Percentiles rank a stretch among this genome's conserved stretches.
Evolutionary conservation across 495 filamentous ascomycete genomes (phyloP).

Genomic region (Penicillium cinerascens): DNA sequence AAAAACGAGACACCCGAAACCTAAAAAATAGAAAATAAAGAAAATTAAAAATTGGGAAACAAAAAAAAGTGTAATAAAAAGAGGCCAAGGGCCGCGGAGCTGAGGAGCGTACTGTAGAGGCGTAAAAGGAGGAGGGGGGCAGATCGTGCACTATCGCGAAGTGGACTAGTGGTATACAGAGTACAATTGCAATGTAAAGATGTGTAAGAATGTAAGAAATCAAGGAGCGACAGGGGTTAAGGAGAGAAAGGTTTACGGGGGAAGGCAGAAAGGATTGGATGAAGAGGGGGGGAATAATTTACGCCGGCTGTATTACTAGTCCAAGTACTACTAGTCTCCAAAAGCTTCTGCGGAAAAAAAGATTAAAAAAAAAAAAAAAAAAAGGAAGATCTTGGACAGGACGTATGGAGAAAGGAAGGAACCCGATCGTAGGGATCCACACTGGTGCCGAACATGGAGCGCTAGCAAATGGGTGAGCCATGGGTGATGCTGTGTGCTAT

Average conservation of each 20-base stretch:
- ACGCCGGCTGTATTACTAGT: constrained; percentile 1
- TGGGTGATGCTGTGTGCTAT: not conserved
- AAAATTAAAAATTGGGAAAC: constrained; percentile 7
- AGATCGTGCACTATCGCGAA: constrained; percentile 14
- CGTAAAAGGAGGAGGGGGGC: constrained; percentile 6
- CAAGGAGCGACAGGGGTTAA: constrained; percentile 7
- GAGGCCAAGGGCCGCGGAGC: constrained; percentile 6
- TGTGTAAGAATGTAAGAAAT: not conserved
- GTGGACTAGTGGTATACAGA: constrained; percentile 9
- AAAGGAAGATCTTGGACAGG: constrained; percentile 22
- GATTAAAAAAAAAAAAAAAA: constrained; percentile 11
- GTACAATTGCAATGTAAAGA: not conserved
- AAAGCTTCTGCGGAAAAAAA: constrained; percentile 1
- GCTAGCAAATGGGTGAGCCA: constrained; percentile 11
- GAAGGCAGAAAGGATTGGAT: not conserved
- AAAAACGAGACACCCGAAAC: constrained; percentile 15
- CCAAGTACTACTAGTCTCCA: not conserved
- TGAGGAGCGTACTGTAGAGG: constrained; percentile 14
- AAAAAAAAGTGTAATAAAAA: constrained; percentile 6
- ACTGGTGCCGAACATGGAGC: constrained; percentile 4
- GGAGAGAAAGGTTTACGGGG: not conserved
- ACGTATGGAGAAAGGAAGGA: constrained; percentile 8
- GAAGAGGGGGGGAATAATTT: not conserved
- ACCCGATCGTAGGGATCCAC: constrained; percentile 11
- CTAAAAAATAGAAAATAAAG: constrained; percentile 10